Percentiles rank a stretch among this genome's conserved stretches.
phyloP scores from a whole-genome alignment of 768 basidiomycete genomes.

The Lactarius akahatsu region DNA sequence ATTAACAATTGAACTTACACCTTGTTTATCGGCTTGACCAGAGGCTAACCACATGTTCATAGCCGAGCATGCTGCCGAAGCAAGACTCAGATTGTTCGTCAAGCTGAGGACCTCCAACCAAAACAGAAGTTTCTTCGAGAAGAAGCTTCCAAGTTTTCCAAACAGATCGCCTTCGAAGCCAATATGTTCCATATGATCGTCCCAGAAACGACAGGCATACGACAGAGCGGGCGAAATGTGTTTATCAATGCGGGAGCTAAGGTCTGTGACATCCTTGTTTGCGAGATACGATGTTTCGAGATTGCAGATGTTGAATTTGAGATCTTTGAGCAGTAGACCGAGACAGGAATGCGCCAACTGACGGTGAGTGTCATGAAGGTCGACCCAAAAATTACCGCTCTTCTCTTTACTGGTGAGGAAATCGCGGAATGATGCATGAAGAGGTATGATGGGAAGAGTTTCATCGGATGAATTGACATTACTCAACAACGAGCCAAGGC shows the following conservation, averaged over 20 bases:
- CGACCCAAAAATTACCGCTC: not conserved
- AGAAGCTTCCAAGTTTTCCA: not conserved
- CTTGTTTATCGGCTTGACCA: not conserved
- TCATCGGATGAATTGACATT: not conserved
- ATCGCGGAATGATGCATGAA: not conserved
- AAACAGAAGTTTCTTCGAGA: not conserved
- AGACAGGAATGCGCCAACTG: not conserved
- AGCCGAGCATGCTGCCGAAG: not conserved
- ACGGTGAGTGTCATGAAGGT: not conserved
- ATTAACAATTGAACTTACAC: not conserved
- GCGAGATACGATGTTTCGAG: not conserved
- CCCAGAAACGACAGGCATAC: conserved; percentile 8
- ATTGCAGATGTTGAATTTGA: conserved; percentile 5
- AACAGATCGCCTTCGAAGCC: not conserved
- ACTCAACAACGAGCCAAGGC: conserved; percentile 5
- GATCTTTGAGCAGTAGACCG: not conserved
- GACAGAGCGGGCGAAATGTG: not conserved
- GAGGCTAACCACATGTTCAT: not conserved
- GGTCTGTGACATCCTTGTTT: not conserved
- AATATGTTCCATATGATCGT: not conserved
- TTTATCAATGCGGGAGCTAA: not conserved
- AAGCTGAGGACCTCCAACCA: conserved; percentile 9
- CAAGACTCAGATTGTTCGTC: not conserved
- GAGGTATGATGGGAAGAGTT: not conserved
- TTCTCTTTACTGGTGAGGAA: not conserved